Evolutionary conservation across 768 basidiomycete genomes (phyloP).

Genomic region (Chiua virens): DNA sequence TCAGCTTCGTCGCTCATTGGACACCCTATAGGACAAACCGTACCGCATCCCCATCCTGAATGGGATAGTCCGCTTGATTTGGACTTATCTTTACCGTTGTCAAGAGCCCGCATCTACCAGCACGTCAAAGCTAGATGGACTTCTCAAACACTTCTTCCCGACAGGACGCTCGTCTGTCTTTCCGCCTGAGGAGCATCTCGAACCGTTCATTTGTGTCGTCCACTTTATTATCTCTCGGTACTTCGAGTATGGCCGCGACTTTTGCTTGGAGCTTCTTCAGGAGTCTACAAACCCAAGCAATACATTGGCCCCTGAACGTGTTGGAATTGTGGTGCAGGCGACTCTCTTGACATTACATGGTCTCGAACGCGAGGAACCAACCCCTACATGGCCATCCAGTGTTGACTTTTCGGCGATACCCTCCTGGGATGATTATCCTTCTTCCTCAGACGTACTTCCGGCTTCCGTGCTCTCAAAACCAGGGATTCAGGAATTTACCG

Average conservation of each 20-base stretch:
- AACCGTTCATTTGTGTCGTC: conserved; percentile 72
- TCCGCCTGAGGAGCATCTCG: conserved; percentile 73
- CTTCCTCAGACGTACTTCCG: conserved; percentile 64
- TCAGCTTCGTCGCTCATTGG: not conserved
- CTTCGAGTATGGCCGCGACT: conserved; percentile 80
- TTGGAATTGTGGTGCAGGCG: conserved; percentile 74
- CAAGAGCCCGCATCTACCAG: conserved; percentile 80
- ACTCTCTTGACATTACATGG: conserved; percentile 68
- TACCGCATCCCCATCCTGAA: conserved; percentile 73
- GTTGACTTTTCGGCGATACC: conserved; percentile 59
- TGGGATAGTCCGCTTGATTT: conserved; percentile 78
- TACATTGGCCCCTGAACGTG: conserved; percentile 66
- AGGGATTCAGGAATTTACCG: conserved; percentile 71
- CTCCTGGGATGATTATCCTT: conserved; percentile 64
- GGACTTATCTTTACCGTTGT: conserved; percentile 96
- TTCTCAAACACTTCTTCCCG: conserved; percentile 81
- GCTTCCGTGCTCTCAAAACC: conserved; percentile 55
- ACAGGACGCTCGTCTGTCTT: conserved; percentile 57
- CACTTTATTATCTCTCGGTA: conserved; percentile 85
- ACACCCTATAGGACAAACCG: conserved; percentile 65
- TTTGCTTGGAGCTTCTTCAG: conserved; percentile 79
- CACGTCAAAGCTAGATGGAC: conserved; percentile 72
- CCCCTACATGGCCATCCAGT: conserved; percentile 78
- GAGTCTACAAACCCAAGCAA: conserved; percentile 52
- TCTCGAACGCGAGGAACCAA: conserved; percentile 67